phyloP scores from a whole-genome alignment of 1,139 yeast genomes.

The Yamadazyma oceani region DNA sequence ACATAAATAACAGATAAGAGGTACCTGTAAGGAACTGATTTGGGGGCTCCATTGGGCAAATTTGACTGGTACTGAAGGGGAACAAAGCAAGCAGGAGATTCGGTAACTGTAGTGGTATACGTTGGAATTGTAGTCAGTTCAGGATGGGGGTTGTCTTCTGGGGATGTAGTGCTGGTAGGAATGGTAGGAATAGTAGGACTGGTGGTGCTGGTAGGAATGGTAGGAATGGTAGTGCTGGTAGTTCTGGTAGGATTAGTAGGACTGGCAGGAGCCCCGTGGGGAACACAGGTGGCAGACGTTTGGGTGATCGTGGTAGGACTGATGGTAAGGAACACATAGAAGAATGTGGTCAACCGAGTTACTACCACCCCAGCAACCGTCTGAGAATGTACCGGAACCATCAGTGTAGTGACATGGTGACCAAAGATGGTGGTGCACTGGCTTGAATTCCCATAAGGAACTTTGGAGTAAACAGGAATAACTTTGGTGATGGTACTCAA shows the following conservation, averaged over 20 bases:
- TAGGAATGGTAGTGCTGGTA: conserved; percentile 1
- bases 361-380: conserved; percentile 6
- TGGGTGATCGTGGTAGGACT: background rate
- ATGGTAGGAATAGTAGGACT: background rate
- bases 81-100: conserved; percentile 2
- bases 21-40: too few relatives aligned
- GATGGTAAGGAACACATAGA: conserved; percentile 6
- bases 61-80: background rate
- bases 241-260: conserved; percentile 1
- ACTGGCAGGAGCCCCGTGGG: too few relatives aligned
- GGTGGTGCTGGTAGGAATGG: background rate
- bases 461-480: conserved; percentile 4
- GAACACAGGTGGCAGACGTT: background rate
- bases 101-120: conserved; percentile 1
- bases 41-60: too few relatives aligned
- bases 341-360: conserved; percentile 7
- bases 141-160: too few relatives aligned
- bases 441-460: conserved; percentile 8
- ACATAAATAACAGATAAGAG: background rate
- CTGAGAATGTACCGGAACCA: conserved; percentile 8
- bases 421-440: background rate
- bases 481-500: conserved; percentile 6
- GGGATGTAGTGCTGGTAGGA: too few relatives aligned
- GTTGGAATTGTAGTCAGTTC: too few relatives aligned
- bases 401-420: conserved; percentile 1